Evolutionary conservation across 1,139 yeast species (phyloP).

Genomic region (Diutina sp.): DNA sequence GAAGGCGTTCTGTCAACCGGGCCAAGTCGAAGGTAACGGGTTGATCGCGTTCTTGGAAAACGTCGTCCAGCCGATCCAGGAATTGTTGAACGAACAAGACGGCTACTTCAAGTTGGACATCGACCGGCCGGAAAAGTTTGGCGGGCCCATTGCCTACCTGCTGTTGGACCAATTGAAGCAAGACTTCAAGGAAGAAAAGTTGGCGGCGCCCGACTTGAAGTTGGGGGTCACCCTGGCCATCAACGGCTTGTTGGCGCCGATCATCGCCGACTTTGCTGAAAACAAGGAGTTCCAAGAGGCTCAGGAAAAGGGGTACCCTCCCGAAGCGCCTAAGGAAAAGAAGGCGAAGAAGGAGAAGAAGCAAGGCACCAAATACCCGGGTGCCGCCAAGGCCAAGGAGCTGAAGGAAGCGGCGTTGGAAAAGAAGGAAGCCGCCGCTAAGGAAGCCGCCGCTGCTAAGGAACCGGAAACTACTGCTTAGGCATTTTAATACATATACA

Average conservation of each 20-base stretch:
- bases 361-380: slow-evolving; percentile 81
- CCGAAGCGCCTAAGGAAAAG: slow-evolving; percentile 45
- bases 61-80: slow-evolving; percentile 80
- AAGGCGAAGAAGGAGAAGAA: slow-evolving; percentile 67
- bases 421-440: neutral
- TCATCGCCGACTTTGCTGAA: slow-evolving; percentile 53
- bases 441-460: neutral
- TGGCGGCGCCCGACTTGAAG: slow-evolving; percentile 91
- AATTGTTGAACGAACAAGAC: slow-evolving; percentile 44
- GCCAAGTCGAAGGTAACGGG: slow-evolving; percentile 85
- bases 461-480: neutral
- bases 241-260: slow-evolving; percentile 70
- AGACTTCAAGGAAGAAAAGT: slow-evolving; percentile 58
- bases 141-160: slow-evolving; percentile 73
- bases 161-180: slow-evolving; percentile 58
- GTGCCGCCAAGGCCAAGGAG: slow-evolving; percentile 16
- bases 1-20: slow-evolving; percentile 93
- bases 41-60: slow-evolving; percentile 72
- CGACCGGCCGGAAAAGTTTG: slow-evolving; percentile 92
- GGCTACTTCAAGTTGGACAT: slow-evolving; percentile 53
- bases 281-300: slow-evolving; percentile 67
- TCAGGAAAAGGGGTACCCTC: slow-evolving; percentile 74
- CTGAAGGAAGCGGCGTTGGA: neutral
- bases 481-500: neutral
- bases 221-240: slow-evolving; percentile 81